phyloP scores from a whole-genome alignment of 164 flowering plant species.

The Vitis rupestris region DNA sequence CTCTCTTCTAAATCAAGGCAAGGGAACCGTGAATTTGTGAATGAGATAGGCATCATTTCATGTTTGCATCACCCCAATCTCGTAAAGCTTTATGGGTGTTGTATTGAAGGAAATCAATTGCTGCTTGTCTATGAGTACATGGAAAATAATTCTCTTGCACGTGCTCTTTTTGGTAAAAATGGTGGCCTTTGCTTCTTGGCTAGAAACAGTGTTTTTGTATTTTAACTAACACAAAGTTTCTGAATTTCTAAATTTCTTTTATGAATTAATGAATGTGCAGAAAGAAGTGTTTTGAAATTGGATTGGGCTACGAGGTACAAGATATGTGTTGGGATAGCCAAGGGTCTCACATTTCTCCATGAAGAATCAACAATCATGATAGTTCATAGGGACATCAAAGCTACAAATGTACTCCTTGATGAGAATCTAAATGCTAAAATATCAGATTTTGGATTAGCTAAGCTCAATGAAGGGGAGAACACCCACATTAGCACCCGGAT shows the following conservation, averaged over 20 bases:
- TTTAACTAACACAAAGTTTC: too few species aligned
- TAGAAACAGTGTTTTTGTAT: too few species aligned
- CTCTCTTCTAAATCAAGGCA: constrained; percentile 44
- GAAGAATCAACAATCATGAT: constrained; percentile 51
- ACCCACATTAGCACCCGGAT: constrained; percentile 56
- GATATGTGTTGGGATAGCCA: constrained; percentile 50
- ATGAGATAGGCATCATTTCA: constrained; percentile 47
- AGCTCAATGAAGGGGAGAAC: constrained; percentile 46
- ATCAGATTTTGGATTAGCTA: constrained; percentile 55
- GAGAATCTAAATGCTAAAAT: constrained; percentile 38
- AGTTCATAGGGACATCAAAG: constrained; percentile 50
- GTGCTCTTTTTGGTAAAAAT: constrained; percentile 39
- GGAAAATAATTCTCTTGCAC: constrained; percentile 48
- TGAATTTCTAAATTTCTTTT: too few species aligned
- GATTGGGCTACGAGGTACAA: constrained; percentile 41
- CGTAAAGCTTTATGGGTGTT: constrained; percentile 45
- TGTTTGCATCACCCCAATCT: constrained; percentile 45
- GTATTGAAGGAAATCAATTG: constrained; percentile 38
- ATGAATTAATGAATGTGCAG: constrained; percentile 20
- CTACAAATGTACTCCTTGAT: constrained; percentile 44
- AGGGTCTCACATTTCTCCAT: constrained; percentile 52
- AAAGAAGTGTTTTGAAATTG: constrained; percentile 21
- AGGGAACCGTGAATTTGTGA: constrained; percentile 48
- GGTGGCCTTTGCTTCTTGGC: background rate
- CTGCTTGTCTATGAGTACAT: constrained; percentile 43